Conservation (phyloP, 2,329 filamentous ascomycete genomes). For the Pyrenochaeta sp. region DNA sequence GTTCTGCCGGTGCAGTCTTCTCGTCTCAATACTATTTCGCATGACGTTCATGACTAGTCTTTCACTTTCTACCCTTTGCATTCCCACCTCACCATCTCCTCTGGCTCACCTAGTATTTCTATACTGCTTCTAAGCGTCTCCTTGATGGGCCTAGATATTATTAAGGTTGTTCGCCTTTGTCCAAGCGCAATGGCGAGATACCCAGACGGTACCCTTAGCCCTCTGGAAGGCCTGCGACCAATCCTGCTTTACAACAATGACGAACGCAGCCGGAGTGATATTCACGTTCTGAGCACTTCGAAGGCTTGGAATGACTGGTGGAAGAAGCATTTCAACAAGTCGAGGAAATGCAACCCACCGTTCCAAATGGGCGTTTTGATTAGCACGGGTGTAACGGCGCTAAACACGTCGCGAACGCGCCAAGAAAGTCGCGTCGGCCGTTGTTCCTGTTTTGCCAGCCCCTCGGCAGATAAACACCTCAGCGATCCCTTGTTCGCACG, state of each 20-base stretch:
- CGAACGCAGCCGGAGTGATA: background rate
- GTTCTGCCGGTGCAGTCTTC: slow-evolving; percentile 25
- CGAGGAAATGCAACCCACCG: slow-evolving; percentile 3
- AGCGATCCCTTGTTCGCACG: slow-evolving; percentile 19
- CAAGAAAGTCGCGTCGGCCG: slow-evolving; percentile 32
- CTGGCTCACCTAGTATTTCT: background rate
- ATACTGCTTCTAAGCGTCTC: background rate
- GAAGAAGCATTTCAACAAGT: slow-evolving; percentile 10
- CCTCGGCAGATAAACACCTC: slow-evolving; percentile 39
- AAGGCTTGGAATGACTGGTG: slow-evolving; percentile 6
- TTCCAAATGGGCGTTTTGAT: slow-evolving; percentile 25
- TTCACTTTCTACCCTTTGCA: background rate
- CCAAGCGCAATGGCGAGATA: background rate
- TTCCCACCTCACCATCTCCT: background rate
- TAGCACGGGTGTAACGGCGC: slow-evolving; percentile 20
- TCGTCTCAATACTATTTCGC: slow-evolving; percentile 27
- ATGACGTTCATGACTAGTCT: slow-evolving; percentile 2
- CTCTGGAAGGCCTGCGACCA: background rate
- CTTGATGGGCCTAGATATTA: background rate
- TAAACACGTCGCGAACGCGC: slow-evolving; percentile 38
- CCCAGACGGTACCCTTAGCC: background rate
- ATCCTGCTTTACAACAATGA: background rate
- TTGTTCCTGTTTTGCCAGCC: slow-evolving; percentile 36
- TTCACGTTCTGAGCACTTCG: background rate
- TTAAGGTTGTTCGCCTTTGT: background rate